phyloP scores from a whole-genome alignment of 768 basidiomycete genomes.

The Leccinum fibrillosum region DNA sequence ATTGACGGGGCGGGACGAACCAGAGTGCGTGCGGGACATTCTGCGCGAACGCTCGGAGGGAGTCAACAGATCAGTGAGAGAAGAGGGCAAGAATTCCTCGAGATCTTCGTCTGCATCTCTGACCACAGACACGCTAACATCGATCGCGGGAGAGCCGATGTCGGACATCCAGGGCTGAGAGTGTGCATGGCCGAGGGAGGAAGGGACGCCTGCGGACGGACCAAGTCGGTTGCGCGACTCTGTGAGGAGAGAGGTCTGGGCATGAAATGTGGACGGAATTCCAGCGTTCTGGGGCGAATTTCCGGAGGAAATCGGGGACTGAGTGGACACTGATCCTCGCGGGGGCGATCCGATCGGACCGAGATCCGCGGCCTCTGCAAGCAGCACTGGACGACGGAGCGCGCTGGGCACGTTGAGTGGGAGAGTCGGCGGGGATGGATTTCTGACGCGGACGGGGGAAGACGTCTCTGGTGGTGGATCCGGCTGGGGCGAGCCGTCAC shows the following conservation, averaged over 20 bases:
- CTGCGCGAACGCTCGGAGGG: conserved; percentile 82
- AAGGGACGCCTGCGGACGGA: conserved; percentile 46
- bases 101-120: conserved; percentile 68
- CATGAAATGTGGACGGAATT: conserved; percentile 68
- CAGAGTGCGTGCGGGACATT: conserved; percentile 69
- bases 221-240: conserved; percentile 36
- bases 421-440: conserved; percentile 46
- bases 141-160: conserved; percentile 18
- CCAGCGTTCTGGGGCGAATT: conserved; percentile 41
- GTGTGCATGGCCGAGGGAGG: conserved; percentile 51
- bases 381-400: conserved; percentile 43
- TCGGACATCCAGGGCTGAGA: conserved; percentile 29
- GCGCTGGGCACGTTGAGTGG: conserved; percentile 49
- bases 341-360: conserved; percentile 86
- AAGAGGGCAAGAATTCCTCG: conserved; percentile 88
- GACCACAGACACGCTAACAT: conserved; percentile 33
- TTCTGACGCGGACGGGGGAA: conserved; percentile 21
- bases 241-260: conserved; percentile 50
- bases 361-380: conserved; percentile 50
- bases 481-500: background rate
- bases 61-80: conserved; percentile 84
- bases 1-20: background rate
- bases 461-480: conserved; percentile 11
- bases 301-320: conserved; percentile 48
- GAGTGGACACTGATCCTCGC: conserved; percentile 41